A percentile compares a stretch with the other conserved stretches of the same genome.
These are phyloP conservation scores for Aspergillus sclerotiicarbonarius DNA, from an alignment of 495 filamentous ascomycete genomes.

Conservation along the genomic window DNA sequence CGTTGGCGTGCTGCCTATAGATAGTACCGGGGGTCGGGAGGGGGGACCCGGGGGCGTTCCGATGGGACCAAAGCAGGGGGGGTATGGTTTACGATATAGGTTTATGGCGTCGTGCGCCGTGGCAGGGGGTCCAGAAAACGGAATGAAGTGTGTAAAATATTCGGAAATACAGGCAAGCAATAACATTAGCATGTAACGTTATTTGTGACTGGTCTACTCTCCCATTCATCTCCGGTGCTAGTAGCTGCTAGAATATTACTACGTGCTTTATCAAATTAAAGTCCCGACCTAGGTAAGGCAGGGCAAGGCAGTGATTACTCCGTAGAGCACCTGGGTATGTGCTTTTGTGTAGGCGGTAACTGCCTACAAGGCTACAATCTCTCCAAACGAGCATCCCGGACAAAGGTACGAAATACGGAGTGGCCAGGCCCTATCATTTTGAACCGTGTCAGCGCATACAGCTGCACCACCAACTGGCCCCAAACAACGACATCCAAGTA, in stretches of 20 bases:
- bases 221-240: too few relatives aligned
- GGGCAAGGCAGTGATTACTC: too few relatives aligned
- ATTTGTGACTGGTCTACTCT: too few relatives aligned
- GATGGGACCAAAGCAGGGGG: not conserved
- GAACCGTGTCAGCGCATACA: conserved; percentile 4
- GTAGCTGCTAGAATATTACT: too few relatives aligned
- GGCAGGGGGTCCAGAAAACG: not conserved
- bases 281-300: too few relatives aligned
- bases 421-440: not conserved
- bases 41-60: too few relatives aligned
- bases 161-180: too few relatives aligned
- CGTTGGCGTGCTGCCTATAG: too few relatives aligned
- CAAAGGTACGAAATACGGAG: conserved; percentile 5
- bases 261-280: too few relatives aligned
- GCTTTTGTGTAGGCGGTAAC: not conserved
- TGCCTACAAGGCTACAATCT: not conserved
- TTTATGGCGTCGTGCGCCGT: not conserved
- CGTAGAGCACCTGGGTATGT: too few relatives aligned
- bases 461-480: conserved; percentile 22
- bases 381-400: not conserved
- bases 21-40: not conserved
- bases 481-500: conserved; percentile 20
- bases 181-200: too few relatives aligned
- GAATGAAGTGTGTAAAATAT: not conserved
- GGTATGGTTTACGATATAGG: not conserved